A percentile compares a stretch with the other conserved stretches of the same genome.
Evolutionary conservation across 805 yeast genomes (phyloP).

Genomic region (Pichia nakasei): DNA sequence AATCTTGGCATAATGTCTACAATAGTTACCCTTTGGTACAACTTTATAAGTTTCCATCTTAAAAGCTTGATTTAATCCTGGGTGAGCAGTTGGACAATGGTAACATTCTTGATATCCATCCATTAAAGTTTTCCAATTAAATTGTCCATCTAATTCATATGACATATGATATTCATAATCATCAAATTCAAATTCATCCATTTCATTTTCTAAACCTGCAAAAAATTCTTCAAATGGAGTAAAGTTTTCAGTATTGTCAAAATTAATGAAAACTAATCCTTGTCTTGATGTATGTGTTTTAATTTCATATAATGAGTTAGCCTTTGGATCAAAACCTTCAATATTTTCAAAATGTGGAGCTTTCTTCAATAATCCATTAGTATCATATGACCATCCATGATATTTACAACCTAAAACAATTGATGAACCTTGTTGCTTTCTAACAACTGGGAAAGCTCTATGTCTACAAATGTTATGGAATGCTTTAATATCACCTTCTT

Average conservation of each 20-base stretch:
- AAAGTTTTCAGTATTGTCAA: conserved; percentile 36
- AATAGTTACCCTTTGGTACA: conserved; percentile 48
- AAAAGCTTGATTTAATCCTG: conserved; percentile 49
- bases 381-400: conserved; percentile 59
- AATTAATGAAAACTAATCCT: conserved; percentile 50
- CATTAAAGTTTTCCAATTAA: conserved; percentile 61
- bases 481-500: conserved; percentile 44
- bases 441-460: conserved; percentile 54
- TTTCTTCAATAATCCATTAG: conserved; percentile 50
- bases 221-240: conserved; percentile 45
- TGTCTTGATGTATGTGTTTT: conserved; percentile 45
- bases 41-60: conserved; percentile 59
- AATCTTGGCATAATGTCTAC: conserved; percentile 53
- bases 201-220: conserved; percentile 40
- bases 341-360: conserved; percentile 57
- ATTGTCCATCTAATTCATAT: conserved; percentile 52
- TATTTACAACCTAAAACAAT: conserved; percentile 50
- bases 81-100: conserved; percentile 63
- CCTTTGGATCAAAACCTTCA: conserved; percentile 47
- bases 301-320: conserved; percentile 47
- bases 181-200: conserved; percentile 49
- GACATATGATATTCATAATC: conserved; percentile 60
- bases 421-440: conserved; percentile 52
- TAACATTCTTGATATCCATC: conserved; percentile 63
- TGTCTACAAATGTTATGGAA: conserved; percentile 61